Evolutionary conservation across 306 rosid species (phyloP).

Genomic region (Quercus robur): DNA sequence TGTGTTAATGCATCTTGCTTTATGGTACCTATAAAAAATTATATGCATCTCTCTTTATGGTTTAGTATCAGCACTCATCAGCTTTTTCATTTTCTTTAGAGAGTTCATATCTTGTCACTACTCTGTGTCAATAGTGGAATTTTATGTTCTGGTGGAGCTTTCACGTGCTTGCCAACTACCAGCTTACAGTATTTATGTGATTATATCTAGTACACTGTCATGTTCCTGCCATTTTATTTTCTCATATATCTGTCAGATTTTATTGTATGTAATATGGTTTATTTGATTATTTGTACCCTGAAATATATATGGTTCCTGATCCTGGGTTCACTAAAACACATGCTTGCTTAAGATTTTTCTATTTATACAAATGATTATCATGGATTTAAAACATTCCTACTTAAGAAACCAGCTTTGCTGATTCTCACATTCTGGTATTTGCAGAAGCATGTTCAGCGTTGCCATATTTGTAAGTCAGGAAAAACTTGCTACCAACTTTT

Average conservation of each 20-base stretch:
- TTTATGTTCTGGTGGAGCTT: background rate
- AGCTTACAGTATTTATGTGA: conserved; percentile 12
- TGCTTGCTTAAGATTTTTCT: conserved; percentile 1
- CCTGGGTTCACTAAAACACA: background rate
- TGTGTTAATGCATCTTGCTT: conserved; percentile 5
- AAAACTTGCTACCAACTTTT: conserved; percentile 70
- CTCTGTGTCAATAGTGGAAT: background rate
- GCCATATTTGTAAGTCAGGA: conserved; percentile 77
- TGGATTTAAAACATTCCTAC: background rate
- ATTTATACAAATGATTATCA: conserved; percentile 8
- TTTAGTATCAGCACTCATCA: conserved; percentile 12
- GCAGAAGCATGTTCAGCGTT: conserved; percentile 82
- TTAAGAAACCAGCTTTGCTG: conserved; percentile 1
- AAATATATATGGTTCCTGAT: background rate
- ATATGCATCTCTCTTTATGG: conserved; percentile 2
- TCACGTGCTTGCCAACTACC: conserved; percentile 7
- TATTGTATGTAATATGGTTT: background rate
- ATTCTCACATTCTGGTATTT: conserved; percentile 31
- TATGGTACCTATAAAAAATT: background rate
- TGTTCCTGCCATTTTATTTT: conserved; percentile 12
- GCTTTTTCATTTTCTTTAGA: conserved; percentile 1
- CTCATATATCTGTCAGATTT: background rate
- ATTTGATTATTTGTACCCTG: background rate
- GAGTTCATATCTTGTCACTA: conserved; percentile 1
- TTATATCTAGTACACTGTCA: conserved; percentile 2